Conservation (phyloP, 768 basidiomycete species). For the Suillus hirtellus region DNA sequence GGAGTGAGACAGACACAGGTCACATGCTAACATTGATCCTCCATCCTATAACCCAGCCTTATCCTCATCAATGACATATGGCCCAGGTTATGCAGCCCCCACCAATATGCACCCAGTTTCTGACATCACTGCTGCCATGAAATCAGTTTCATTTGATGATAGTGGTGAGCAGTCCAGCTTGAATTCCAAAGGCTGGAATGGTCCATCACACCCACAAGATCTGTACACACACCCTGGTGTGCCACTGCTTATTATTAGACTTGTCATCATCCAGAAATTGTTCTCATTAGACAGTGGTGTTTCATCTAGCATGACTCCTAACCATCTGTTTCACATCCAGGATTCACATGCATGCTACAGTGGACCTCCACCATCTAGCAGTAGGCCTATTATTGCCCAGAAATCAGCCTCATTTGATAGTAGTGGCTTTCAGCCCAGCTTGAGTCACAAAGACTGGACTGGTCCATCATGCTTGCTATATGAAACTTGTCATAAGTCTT, state of each 20-base stretch:
- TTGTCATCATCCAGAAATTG: not conserved
- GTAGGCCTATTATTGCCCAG: conserved; percentile 30
- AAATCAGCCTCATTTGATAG: conserved; percentile 22
- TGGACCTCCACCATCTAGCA: conserved; percentile 26
- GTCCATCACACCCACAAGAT: conserved; percentile 19
- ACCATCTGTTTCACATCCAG: not conserved
- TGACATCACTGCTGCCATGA: conserved; percentile 24
- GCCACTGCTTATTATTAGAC: not conserved
- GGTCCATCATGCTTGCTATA: conserved; percentile 22
- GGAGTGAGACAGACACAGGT: conserved; percentile 17
- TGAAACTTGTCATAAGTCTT: conserved; percentile 25
- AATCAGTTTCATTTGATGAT: conserved; percentile 26
- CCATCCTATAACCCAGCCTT: conserved; percentile 12
- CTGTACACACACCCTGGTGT: not conserved
- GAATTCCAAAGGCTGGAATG: conserved; percentile 19
- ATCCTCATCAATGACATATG: conserved; percentile 12
- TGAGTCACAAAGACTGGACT: conserved; percentile 24
- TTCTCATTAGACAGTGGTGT: not conserved
- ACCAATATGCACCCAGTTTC: not conserved
- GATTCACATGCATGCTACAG: not conserved
- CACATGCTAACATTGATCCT: not conserved
- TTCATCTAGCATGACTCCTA: not conserved
- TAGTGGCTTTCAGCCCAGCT: conserved; percentile 24
- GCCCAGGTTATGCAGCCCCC: not conserved
- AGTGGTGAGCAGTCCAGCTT: conserved; percentile 24